A percentile compares a stretch with the other conserved stretches of the same genome.
Conservation (phyloP, 1,284 basidiomycete genomes). For the Papiliotrema nemorosa region DNA sequence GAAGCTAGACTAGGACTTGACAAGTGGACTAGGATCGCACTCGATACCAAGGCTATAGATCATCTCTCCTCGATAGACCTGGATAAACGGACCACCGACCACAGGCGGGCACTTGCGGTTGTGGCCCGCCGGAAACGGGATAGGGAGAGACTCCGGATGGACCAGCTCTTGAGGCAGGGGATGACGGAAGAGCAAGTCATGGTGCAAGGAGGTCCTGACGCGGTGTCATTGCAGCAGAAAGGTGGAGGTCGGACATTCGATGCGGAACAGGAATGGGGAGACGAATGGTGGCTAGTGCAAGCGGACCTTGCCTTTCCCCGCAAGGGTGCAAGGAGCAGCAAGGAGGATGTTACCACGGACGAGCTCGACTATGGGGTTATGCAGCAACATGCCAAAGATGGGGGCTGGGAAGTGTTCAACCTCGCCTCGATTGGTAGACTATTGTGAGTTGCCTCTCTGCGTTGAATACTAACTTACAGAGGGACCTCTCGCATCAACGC, state of each 20-base stretch:
- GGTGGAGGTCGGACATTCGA: background rate
- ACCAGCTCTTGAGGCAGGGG: constrained; percentile 21
- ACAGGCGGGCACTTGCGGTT: constrained; percentile 11
- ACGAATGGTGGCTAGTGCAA: background rate
- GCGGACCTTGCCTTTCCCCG: background rate
- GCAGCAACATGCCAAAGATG: background rate
- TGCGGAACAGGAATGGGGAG: background rate
- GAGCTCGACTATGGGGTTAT: background rate
- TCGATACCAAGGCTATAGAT: constrained; percentile 19
- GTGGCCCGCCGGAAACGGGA: constrained; percentile 17
- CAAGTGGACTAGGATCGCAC: constrained; percentile 11
- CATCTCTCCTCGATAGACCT: constrained; percentile 19
- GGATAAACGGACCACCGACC: constrained; percentile 14
- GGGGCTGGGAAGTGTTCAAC: constrained; percentile 16
- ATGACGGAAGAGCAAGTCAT: constrained; percentile 24
- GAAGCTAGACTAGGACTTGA: background rate
- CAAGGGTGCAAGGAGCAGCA: background rate
- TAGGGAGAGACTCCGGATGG: constrained; percentile 23
- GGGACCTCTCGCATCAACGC: background rate
- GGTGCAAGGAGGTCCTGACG: constrained; percentile 27
- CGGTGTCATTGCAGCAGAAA: constrained; percentile 6
- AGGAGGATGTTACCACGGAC: background rate
- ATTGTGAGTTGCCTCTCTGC: background rate
- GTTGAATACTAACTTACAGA: background rate
- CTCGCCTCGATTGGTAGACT: background rate